These are phyloP conservation scores for Wickerhamiella kurtzmanii DNA, from an alignment of 805 yeast species.

Conservation along the genomic window DNA sequence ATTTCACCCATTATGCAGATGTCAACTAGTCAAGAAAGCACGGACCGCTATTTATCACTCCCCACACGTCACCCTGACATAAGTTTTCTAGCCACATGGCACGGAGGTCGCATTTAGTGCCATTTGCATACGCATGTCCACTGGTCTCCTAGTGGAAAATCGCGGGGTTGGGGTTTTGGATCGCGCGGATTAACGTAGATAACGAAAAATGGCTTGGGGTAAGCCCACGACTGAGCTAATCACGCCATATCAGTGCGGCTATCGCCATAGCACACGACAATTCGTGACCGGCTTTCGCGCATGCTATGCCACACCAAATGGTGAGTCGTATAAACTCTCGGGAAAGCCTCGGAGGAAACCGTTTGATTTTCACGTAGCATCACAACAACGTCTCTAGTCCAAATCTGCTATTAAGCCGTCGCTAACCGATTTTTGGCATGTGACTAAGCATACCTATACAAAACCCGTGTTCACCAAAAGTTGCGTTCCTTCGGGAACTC, in stretches of 20 bases:
- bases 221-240: too few relatives aligned
- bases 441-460: too few relatives aligned
- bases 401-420: too few relatives aligned
- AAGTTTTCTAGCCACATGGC: not conserved
- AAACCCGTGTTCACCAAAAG: not conserved
- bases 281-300: not conserved
- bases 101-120: too few relatives aligned
- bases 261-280: not conserved
- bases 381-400: too few relatives aligned
- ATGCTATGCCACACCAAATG: too few relatives aligned
- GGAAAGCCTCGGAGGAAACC: too few relatives aligned
- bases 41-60: not conserved
- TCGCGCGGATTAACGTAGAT: not conserved
- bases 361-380: too few relatives aligned
- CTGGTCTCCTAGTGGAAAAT: not conserved
- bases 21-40: too few relatives aligned
- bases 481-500: not conserved
- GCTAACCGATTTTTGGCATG: too few relatives aligned
- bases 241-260: not conserved
- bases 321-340: too few relatives aligned
- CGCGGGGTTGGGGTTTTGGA: not conserved
- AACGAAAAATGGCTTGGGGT: too few relatives aligned
- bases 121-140: not conserved
- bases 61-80: not conserved
- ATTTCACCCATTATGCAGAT: not conserved